Percentiles rank a stretch among this genome's conserved stretches.
phyloP scores from a whole-genome alignment of 371 early-diverging fungal species.

The Mucor saturninus region DNA sequence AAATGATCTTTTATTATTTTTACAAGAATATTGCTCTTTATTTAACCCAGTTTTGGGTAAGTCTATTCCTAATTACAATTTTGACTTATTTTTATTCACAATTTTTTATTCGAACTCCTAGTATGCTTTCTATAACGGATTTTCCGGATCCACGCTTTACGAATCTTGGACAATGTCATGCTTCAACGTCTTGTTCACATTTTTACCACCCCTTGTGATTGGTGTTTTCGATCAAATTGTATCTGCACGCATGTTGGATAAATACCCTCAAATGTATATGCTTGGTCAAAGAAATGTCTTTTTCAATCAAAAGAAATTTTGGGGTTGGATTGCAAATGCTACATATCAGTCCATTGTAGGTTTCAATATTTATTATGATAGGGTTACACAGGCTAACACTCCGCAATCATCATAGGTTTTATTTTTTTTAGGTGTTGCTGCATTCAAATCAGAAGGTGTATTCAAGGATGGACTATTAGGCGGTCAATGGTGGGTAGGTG shows the following conservation, averaged over 20 bases:
- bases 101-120: constrained; percentile 3
- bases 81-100: not conserved
- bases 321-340: constrained; percentile 90
- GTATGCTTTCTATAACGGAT: constrained; percentile 77
- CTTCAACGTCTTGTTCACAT: constrained; percentile 81
- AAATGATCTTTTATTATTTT: constrained; percentile 79
- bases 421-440: constrained; percentile 64
- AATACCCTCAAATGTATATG: constrained; percentile 84
- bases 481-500: constrained; percentile 82
- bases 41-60: constrained; percentile 70
- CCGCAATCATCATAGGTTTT: constrained; percentile 45
- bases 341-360: constrained; percentile 80
- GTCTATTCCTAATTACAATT: not conserved
- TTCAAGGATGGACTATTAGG: constrained; percentile 65
- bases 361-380: constrained; percentile 27
- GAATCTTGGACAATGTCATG: constrained; percentile 71
- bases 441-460: constrained; percentile 66
- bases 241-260: constrained; percentile 68
- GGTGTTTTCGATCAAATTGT: constrained; percentile 88
- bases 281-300: constrained; percentile 85
- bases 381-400: not conserved
- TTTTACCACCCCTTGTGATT: constrained; percentile 76
- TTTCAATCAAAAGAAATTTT: constrained; percentile 87
- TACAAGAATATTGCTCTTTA: constrained; percentile 87
- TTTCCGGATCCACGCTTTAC: constrained; percentile 81